Percentiles rank a stretch among this genome's conserved stretches.
These are phyloP conservation scores for Penicillium vulpinum DNA, from an alignment of 2,329 filamentous ascomycete species.

Conservation along the genomic window DNA sequence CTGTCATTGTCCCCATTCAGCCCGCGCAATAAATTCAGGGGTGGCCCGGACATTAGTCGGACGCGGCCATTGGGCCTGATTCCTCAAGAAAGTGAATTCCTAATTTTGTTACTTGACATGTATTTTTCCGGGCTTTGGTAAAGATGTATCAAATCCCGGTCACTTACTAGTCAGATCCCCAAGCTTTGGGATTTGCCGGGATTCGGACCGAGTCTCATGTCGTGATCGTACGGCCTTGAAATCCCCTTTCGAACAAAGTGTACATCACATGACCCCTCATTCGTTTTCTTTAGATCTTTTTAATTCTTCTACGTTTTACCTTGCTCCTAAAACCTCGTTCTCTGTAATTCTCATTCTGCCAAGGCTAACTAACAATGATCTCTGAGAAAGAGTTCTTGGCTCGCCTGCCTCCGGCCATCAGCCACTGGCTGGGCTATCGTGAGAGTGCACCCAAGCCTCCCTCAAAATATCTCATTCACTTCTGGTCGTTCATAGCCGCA, in stretches of 20 bases:
- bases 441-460: conserved; percentile 22
- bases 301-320: too few relatives aligned
- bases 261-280: not conserved
- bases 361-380: not conserved
- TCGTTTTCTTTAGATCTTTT: not conserved
- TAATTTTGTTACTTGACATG: not conserved
- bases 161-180: not conserved
- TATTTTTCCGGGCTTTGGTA: not conserved
- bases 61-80: too few relatives aligned
- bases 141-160: not conserved
- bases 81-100: not conserved
- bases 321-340: not conserved
- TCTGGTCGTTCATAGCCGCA: conserved; percentile 28
- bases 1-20: not conserved
- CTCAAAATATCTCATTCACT: conserved; percentile 18
- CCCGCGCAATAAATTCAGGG: not conserved
- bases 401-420: conserved; percentile 23
- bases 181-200: not conserved
- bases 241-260: not conserved
- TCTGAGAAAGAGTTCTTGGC: conserved; percentile 28
- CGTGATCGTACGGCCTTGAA: not conserved
- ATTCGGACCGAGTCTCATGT: not conserved
- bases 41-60: not conserved
- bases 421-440: conserved; percentile 31
- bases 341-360: not conserved